phyloP scores from a whole-genome alignment of 2,329 filamentous ascomycete genomes.

The Talaromyces albobiverticillius region DNA sequence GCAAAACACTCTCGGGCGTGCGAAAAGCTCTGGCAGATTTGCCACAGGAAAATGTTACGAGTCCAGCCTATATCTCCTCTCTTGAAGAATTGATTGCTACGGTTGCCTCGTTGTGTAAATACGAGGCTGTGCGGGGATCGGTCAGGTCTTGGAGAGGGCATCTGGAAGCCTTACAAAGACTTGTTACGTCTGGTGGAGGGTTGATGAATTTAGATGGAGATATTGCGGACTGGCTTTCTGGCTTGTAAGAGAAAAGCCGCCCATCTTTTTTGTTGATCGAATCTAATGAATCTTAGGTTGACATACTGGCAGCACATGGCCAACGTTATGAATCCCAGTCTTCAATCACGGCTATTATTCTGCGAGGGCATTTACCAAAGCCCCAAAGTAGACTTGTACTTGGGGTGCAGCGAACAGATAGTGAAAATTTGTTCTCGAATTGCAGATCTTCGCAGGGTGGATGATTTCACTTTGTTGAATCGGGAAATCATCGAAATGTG shows the following conservation, averaged over 20 bases:
- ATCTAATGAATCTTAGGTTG: constrained; percentile 25
- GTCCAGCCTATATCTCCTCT: neutral
- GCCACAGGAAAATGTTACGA: constrained; percentile 17
- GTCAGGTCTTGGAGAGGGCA: constrained; percentile 39
- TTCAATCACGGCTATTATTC: constrained; percentile 18
- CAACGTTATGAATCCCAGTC: constrained; percentile 30
- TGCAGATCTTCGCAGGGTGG: constrained; percentile 25
- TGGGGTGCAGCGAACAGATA: constrained; percentile 37
- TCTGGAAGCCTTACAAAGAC: constrained; percentile 31
- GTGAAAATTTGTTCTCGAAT: constrained; percentile 33
- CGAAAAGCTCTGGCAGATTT: constrained; percentile 23
- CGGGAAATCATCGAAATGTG: constrained; percentile 30
- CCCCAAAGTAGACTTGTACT: constrained; percentile 34
- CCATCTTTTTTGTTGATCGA: neutral
- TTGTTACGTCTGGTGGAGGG: constrained; percentile 33
- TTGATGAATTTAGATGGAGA: constrained; percentile 28
- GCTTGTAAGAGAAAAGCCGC: constrained; percentile 27
- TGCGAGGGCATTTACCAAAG: constrained; percentile 23
- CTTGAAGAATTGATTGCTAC: constrained; percentile 33
- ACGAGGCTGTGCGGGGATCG: constrained; percentile 36
- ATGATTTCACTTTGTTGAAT: constrained; percentile 16
- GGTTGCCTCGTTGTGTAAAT: constrained; percentile 37
- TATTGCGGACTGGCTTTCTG: constrained; percentile 31
- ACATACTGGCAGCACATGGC: constrained; percentile 34
- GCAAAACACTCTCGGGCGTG: constrained; percentile 31